A percentile compares a stretch with the other conserved stretches of the same genome.
Evolutionary conservation across 495 filamentous ascomycete genomes (phyloP).

Genomic region (Lophiostoma macrostomum): DNA sequence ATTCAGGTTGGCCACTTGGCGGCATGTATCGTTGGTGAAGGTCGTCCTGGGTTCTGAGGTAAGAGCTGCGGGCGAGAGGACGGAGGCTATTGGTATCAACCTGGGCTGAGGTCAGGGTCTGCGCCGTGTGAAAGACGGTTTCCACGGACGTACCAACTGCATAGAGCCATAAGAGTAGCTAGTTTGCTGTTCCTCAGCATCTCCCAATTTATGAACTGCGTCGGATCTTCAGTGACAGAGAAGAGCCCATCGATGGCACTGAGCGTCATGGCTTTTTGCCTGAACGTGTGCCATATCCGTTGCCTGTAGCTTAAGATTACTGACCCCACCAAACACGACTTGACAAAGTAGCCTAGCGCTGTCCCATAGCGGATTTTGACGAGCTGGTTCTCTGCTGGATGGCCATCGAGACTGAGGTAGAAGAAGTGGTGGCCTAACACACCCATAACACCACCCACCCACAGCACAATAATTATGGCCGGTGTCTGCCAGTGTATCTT

Average conservation of each 20-base stretch:
- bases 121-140: neutral
- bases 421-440: conserved; percentile 43
- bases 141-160: conserved; percentile 35
- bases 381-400: conserved; percentile 39
- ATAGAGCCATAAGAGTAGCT: conserved; percentile 42
- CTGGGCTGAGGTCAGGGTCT: conserved; percentile 23
- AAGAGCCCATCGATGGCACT: conserved; percentile 43
- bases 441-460: conserved; percentile 38
- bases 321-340: conserved; percentile 41
- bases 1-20: conserved; percentile 35
- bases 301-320: conserved; percentile 42
- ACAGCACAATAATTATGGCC: conserved; percentile 35
- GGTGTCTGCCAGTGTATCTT: conserved; percentile 44
- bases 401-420: conserved; percentile 39
- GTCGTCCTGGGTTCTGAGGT: conserved; percentile 34
- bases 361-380: conserved; percentile 41
- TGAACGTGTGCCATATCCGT: conserved; percentile 44
- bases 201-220: conserved; percentile 36
- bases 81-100: conserved; percentile 44
- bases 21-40: conserved; percentile 19
- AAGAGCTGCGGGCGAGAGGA: conserved; percentile 42
- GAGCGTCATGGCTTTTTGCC: conserved; percentile 39
- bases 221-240: conserved; percentile 42
- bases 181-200: conserved; percentile 42
- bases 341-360: conserved; percentile 44